Base-by-base conservation (phyloP, 108 stramenopile species). In the Skeletonema costatum region DNA sequence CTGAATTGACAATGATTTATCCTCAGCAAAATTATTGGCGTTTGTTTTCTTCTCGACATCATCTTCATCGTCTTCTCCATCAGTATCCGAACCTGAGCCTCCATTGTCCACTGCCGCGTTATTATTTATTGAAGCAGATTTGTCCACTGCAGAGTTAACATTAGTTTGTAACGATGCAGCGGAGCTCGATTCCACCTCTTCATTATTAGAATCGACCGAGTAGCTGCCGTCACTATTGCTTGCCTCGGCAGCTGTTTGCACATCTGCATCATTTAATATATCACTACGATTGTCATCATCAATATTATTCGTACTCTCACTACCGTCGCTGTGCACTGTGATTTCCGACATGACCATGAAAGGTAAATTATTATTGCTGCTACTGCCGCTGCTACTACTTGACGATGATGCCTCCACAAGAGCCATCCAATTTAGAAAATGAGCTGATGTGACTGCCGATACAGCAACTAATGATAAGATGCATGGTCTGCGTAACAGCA, bases 301-400 rank as follows among this genome's bases (percentile, higher is more conserved):
- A 61, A 16, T 1, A 33, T 6, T 8, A 19, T 5, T 6, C 10
- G 0, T 64, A 19, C 8, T 29, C n/a, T 64, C 32, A 10, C 4
- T 19, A 33, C 42, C 14, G 14, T 44, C 42, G 11, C 44, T n/a
- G 0, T 51, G 62, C 16, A 76, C 44, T 13, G 61, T 81, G 13
- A 76, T 75, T 60, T 82, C 81, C 30, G 81, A 82, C 81, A 82
- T 53, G 64, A 76, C 75, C 58, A 82, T 35, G 35, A 82, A 82
- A 21, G 74, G 69, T 14, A 36, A 50, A 35, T 65, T 68, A 50
- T 33, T 64, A 17, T 29, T 44, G 11, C 48, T 70, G 33, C 69
- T 71, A n/a, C n/a, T n/a, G n/a, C n/a, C n/a, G n/a, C n/a, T 44
- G 11, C 48, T 70, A 33, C 69, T 71, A 60, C 68, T 70, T 4